These are phyloP conservation scores for Fusarium falciforme DNA, from an alignment of 2,329 filamentous ascomycete species.

Conservation along the genomic window DNA sequence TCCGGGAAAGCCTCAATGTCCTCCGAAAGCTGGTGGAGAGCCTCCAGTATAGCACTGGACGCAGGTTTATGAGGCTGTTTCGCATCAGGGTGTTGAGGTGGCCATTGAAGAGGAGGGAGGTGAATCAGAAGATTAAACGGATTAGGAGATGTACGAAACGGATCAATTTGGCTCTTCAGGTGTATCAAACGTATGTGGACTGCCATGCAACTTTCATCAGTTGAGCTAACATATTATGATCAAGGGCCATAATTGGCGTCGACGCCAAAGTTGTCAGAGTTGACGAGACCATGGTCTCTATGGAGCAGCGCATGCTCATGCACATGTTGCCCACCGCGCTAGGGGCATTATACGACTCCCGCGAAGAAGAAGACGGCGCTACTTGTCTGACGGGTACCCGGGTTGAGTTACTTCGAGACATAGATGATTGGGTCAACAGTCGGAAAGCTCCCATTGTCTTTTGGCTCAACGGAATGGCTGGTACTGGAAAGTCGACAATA, in stretches of 20 bases:
- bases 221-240: background rate
- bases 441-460: slow-evolving; percentile 40
- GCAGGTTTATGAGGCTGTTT: slow-evolving; percentile 47
- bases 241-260: background rate
- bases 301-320: background rate
- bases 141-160: slow-evolving; percentile 44
- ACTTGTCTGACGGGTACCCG: background rate
- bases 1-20: background rate
- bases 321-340: background rate
- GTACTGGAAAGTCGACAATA: slow-evolving; percentile 55
- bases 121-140: slow-evolving; percentile 39
- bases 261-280: background rate
- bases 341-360: background rate
- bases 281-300: background rate
- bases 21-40: background rate
- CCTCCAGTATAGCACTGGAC: slow-evolving; percentile 9
- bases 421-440: background rate
- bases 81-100: slow-evolving; percentile 52
- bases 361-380: background rate
- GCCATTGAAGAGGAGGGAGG: slow-evolving; percentile 41
- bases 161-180: slow-evolving; percentile 46
- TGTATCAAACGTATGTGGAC: slow-evolving; percentile 48
- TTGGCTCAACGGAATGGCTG: slow-evolving; percentile 54
- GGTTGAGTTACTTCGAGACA: background rate
- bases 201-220: background rate